Evolutionary conservation across 1,284 basidiomycete species (phyloP).

Genomic region (Trametes versicolor): DNA sequence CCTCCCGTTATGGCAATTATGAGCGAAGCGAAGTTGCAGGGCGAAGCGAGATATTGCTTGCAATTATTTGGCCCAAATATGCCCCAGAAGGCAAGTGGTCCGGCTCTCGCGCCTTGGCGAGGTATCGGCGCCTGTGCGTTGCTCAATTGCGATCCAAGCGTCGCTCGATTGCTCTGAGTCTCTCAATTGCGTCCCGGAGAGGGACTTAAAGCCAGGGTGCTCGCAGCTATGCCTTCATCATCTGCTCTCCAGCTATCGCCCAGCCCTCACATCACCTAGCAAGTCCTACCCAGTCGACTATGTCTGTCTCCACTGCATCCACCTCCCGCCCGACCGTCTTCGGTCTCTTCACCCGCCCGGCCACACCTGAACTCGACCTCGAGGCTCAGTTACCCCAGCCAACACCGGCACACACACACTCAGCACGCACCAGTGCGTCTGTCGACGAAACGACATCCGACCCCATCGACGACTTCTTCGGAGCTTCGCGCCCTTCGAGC

Average conservation of each 20-base stretch:
- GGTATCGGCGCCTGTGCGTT: neutral
- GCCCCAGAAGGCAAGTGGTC: neutral
- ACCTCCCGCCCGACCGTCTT: slow-evolving; percentile 29
- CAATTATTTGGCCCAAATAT: neutral
- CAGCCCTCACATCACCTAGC: slow-evolving; percentile 15
- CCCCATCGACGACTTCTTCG: slow-evolving; percentile 45
- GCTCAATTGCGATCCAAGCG: slow-evolving; percentile 7
- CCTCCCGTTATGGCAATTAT: neutral
- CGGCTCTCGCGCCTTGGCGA: neutral
- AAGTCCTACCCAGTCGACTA: slow-evolving; percentile 1
- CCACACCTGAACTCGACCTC: slow-evolving; percentile 27
- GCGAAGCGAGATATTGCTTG: neutral
- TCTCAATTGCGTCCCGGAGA: slow-evolving; percentile 16
- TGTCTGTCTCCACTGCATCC: slow-evolving; percentile 27
- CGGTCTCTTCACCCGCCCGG: slow-evolving; percentile 30
- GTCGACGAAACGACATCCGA: slow-evolving; percentile 32
- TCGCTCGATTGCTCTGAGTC: slow-evolving; percentile 19
- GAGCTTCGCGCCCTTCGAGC: slow-evolving; percentile 33
- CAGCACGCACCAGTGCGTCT: slow-evolving; percentile 27
- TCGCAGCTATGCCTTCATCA: slow-evolving; percentile 22
- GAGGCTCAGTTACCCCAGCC: slow-evolving; percentile 26
- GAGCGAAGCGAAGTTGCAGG: neutral
- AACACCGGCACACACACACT: slow-evolving; percentile 18
- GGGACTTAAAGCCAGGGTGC: slow-evolving; percentile 17
- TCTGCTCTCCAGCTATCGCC: slow-evolving; percentile 5